Conservation (phyloP, 805 yeast genomes). For the Metschnikowia koreensis region DNA sequence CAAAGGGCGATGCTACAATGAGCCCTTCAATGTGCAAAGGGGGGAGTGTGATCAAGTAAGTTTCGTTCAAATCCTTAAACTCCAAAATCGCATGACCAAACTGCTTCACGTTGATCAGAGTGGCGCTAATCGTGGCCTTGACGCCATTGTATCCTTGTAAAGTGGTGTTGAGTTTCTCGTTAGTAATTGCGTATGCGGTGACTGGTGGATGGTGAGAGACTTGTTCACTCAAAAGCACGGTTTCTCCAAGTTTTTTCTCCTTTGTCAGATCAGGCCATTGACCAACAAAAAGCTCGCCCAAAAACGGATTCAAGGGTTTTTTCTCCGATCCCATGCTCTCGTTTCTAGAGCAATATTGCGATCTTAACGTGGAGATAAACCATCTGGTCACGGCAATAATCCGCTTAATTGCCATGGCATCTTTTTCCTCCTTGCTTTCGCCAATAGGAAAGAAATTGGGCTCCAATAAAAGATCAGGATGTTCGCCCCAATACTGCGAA, state of each 20-base stretch:
- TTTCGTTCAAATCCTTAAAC: constrained; percentile 60
- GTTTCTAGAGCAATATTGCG: constrained; percentile 90
- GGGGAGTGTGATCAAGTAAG: constrained; percentile 83
- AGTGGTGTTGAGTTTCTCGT: constrained; percentile 63
- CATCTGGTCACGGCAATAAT: constrained; percentile 82
- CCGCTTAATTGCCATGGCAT: constrained; percentile 55
- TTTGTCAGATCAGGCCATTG: constrained; percentile 64
- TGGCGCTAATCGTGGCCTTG: constrained; percentile 76
- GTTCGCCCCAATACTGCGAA: constrained; percentile 95
- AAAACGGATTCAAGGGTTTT: constrained; percentile 93
- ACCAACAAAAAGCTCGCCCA: constrained; percentile 93
- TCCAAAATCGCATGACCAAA: constrained; percentile 83
- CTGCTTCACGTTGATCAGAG: constrained; percentile 84
- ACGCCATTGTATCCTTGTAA: constrained; percentile 90
- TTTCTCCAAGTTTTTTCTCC: constrained; percentile 63
- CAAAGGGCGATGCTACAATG: constrained; percentile 86
- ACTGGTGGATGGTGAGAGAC: constrained; percentile 98
- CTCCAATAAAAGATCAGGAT: constrained; percentile 76
- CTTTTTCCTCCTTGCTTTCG: constrained; percentile 32
- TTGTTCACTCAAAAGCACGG: constrained; percentile 81
- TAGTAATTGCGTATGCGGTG: constrained; percentile 84
- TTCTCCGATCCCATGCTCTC: constrained; percentile 94
- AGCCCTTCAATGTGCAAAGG: constrained; percentile 94
- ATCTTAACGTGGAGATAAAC: constrained; percentile 87
- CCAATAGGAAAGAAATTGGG: constrained; percentile 57